Percentiles rank a stretch among this genome's conserved stretches.
These are phyloP conservation scores for Blastosporella zonata DNA, from an alignment of 1,284 basidiomycete genomes.

Conservation along the genomic window DNA sequence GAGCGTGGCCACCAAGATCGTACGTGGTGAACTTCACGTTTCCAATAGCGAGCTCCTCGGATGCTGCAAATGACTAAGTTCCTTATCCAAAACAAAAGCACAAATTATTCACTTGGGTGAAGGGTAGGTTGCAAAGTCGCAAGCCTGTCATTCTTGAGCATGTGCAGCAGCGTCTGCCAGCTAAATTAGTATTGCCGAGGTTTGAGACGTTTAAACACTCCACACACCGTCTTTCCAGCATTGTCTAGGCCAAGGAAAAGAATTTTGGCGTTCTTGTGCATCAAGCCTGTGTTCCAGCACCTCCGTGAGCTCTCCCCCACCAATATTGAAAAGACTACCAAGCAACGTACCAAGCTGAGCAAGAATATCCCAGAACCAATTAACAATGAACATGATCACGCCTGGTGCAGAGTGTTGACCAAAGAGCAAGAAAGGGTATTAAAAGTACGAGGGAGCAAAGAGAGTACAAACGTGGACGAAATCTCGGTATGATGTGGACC, in stretches of 20 bases:
- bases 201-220: neutral
- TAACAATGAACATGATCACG: slow-evolving; percentile 76
- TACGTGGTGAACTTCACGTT: slow-evolving; percentile 99
- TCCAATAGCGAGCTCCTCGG: slow-evolving; percentile 98
- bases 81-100: neutral
- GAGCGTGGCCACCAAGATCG: slow-evolving; percentile 96
- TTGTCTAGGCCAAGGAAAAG: slow-evolving; percentile 99
- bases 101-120: slow-evolving; percentile 80
- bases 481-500: slow-evolving; percentile 11
- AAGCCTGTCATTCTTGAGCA: slow-evolving; percentile 99
- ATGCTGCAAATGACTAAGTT: slow-evolving; percentile 54
- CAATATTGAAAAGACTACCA: neutral
- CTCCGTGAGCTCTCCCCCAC: neutral
- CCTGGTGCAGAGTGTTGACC: slow-evolving; percentile 9
- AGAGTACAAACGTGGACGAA: slow-evolving; percentile 13
- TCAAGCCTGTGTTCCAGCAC: slow-evolving; percentile 59
- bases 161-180: slow-evolving; percentile 90
- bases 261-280: slow-evolving; percentile 99
- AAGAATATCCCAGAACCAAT: slow-evolving; percentile 96
- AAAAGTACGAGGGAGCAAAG: slow-evolving; percentile 6
- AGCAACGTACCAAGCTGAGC: slow-evolving; percentile 75
- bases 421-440: slow-evolving; percentile 10
- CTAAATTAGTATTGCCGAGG: slow-evolving; percentile 2
- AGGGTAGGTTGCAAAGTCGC: slow-evolving; percentile 98
- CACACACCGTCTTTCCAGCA: slow-evolving; percentile 95